Base-by-base conservation (phyloP, 2,329 filamentous ascomycete genomes). In the Neobulgaria alba region DNA sequence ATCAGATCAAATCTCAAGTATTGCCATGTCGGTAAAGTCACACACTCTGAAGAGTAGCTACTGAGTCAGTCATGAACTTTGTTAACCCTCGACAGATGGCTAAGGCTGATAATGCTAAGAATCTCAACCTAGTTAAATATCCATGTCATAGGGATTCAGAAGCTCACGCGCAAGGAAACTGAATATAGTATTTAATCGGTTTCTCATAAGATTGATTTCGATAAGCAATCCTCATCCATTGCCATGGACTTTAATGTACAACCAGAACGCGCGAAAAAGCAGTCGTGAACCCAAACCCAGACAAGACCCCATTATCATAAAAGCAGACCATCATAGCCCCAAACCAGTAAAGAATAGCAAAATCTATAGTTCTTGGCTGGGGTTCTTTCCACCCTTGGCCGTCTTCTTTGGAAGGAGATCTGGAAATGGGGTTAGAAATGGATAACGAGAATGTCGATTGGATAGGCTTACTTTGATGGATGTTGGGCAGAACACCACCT, bases 391-490 rank as follows among this genome's bases (percentile, higher is more conserved):
- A 65, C 76, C 75, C 85, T 96, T 95, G 67, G 81, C 77, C 43
- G 92, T 95, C 86, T 96, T 96, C 88, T 98, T 96, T 64, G 92
- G 92, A 55, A 98, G 81, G 51, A 98, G 84, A 74, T 98, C 90
- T 94, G 61, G n/a, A 32, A 35, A 18, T 14, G 32, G 49, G 61
- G 53, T 26, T 7, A 12, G 63, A 53, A 18, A 42, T 29, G 36
- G 19, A 23, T 4, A 4, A 32, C 16, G 16, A 3, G 4, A 12
- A 4, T 33, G 16, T 3, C 18, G 8, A 17, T 5, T 17, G 8
- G 2, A 42, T 37, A 47, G 54, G 77, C 86, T 58, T 79, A 94
- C 87, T 95, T 72, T 92, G 85, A 75, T 94, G 87, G 58, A 95
- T 95, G 79, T 94, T 93, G 68, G 88, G 89, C 52, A 95, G 77